Evolutionary conservation across 495 filamentous ascomycete species (phyloP).

Genomic region (Lepraria neglecta): DNA sequence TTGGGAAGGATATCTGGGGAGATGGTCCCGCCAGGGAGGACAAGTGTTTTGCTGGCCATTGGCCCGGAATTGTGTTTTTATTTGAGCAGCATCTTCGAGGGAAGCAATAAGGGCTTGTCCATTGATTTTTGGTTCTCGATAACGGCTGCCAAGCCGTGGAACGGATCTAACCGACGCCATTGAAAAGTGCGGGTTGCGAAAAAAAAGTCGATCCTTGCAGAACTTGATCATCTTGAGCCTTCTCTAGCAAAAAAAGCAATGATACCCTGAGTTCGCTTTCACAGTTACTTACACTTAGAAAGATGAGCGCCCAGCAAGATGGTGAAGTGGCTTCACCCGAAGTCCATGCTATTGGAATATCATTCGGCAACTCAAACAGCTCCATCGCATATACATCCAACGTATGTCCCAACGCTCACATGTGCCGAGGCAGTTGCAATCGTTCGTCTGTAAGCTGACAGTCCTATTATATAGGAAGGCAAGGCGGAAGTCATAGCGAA

Average conservation of each 20-base stretch:
- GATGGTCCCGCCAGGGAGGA: constrained; percentile 76
- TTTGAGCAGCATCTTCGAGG: neutral
- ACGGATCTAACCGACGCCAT: constrained; percentile 27
- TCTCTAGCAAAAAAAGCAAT: neutral
- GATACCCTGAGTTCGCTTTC: too few species aligned
- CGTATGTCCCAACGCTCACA: constrained; percentile 37
- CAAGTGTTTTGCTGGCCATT: constrained; percentile 51
- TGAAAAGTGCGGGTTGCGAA: constrained; percentile 9
- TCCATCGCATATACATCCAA: constrained; percentile 81
- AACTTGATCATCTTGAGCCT: neutral
- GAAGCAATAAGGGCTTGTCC: neutral
- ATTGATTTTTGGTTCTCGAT: neutral
- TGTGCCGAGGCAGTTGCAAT: neutral
- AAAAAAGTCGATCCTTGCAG: constrained; percentile 5
- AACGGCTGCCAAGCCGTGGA: constrained; percentile 5
- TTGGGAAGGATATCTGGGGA: constrained; percentile 51
- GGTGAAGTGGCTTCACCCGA: constrained; percentile 12
- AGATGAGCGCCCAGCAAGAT: constrained; percentile 8
- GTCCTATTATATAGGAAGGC: constrained; percentile 56
- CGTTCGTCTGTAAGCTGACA: neutral
- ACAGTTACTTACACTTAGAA: neutral
- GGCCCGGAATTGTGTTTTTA: constrained; percentile 3
- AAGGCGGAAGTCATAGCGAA: constrained; percentile 98
- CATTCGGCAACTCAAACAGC: constrained; percentile 96
- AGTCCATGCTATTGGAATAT: constrained; percentile 73